These are phyloP conservation scores for Neopestalotiopsis sp. DNA, from an alignment of 2,329 filamentous ascomycete genomes.

Conservation along the genomic window DNA sequence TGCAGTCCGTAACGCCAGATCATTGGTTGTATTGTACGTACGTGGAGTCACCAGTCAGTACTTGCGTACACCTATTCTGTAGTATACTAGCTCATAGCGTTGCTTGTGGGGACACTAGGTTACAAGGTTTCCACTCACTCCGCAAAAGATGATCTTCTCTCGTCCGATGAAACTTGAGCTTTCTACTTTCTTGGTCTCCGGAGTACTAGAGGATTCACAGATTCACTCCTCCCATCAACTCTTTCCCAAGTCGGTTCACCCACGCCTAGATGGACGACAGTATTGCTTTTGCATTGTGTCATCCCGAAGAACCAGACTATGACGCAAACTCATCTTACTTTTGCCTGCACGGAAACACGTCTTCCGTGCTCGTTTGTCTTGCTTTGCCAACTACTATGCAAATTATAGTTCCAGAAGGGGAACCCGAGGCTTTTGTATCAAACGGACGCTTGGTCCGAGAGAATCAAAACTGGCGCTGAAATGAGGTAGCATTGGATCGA, in stretches of 20 bases:
- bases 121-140: too few species aligned
- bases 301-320: background rate
- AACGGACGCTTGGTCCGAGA: background rate
- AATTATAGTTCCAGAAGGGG: background rate
- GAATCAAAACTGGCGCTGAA: background rate
- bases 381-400: background rate
- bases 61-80: background rate
- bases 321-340: slow-evolving; percentile 6
- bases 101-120: too few species aligned
- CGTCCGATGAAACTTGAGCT: too few species aligned
- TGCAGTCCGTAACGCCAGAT: too few species aligned
- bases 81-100: too few species aligned
- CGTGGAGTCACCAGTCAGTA: background rate
- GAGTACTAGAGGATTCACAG: too few species aligned
- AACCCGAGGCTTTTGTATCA: background rate
- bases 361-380: background rate
- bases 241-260: background rate
- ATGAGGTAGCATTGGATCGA: background rate
- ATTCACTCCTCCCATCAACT: background rate
- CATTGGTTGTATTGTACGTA: background rate
- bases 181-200: too few species aligned
- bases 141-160: too few species aligned
- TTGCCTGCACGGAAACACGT: slow-evolving; percentile 9
- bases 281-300: background rate
- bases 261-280: background rate